Evolutionary conservation across 2,329 filamentous ascomycete species (phyloP), one percentile per base, ranked within the genome.

Genomic region (Apiospora hydei): DNA sequence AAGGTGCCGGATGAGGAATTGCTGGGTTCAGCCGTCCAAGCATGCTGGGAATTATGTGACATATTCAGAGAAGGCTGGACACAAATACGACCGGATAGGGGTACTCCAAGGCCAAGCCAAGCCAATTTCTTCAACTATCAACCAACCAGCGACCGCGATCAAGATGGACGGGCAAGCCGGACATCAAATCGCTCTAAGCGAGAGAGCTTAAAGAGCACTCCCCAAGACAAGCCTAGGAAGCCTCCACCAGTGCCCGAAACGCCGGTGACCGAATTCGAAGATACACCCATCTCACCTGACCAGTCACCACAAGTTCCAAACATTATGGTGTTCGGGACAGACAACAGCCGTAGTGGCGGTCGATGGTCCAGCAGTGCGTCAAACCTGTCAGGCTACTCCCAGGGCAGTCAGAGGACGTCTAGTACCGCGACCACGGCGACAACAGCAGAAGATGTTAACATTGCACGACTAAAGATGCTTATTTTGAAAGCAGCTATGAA

Each of bases 1-100:
- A 93, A 90, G 76, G 84, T 87, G 0, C 87, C 93, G 0, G 94
- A 97, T 75, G 94, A 96, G 78, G 95, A 98, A 78, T 86, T 98
- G 0, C 87, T 98, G 0, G 92, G 93, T 6, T 96, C 94, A 0
- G 94, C 95, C 0, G 93, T 98, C 0, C 95, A 98, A 79, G 94
- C 95, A 18, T 98, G 95, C 81, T 98, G 94, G 94, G 95, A 98
- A 76, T 88, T 98, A 7, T 97, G 94, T 80, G 94, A 98, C 82
- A 90, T 98, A 70, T 98, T 98, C 85, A 89, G 94, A 67, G 93
- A 96, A 83, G 94, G 94, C 24, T 98, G 95, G 94, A 94, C 94
- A 4, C 93, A 96, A 77, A 90, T 96, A 67, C 90, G 94, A 70
- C 94, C 95, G 5, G 95, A 98, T 73, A 88, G 95, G 71, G 93